phyloP scores from a whole-genome alignment of 164 flowering plant species.

The Warburgia ugandensis region DNA sequence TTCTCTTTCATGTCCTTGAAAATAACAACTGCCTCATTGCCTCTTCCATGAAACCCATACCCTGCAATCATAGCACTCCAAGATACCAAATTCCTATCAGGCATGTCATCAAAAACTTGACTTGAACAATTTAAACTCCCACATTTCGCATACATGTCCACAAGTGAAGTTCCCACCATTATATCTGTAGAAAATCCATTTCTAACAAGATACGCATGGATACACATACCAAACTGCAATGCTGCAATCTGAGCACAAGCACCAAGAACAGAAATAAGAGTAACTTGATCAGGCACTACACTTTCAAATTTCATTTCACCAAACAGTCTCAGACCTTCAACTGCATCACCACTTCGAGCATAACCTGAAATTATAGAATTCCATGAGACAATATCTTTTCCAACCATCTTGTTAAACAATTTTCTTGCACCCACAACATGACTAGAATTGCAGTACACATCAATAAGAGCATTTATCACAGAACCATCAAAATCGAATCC shows the following conservation, averaged over 20 bases:
- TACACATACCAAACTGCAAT: slow-evolving; percentile 19
- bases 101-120: slow-evolving; percentile 33
- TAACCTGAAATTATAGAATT: slow-evolving; percentile 21
- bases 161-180: slow-evolving; percentile 31
- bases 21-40: no score
- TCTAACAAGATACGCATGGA: slow-evolving; percentile 18
- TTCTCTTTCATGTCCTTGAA: slow-evolving; percentile 26
- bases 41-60: slow-evolving; percentile 40
- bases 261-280: slow-evolving; percentile 17
- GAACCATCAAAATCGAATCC: slow-evolving; percentile 10
- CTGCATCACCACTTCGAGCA: slow-evolving; percentile 13
- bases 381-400: slow-evolving; percentile 22
- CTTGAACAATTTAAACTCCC: slow-evolving; percentile 32
- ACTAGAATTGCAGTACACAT: slow-evolving; percentile 28
- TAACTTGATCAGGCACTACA: no score
- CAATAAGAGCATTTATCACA: slow-evolving; percentile 36
- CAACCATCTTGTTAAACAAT: slow-evolving; percentile 17
- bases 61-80: slow-evolving; percentile 46
- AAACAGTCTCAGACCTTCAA: slow-evolving; percentile 17
- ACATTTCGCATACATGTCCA: slow-evolving; percentile 58
- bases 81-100: slow-evolving; percentile 28
- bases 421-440: slow-evolving; percentile 15
- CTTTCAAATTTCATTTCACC: no score
- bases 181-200: slow-evolving; percentile 13
- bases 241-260: slow-evolving; percentile 25